A percentile compares a stretch with the other conserved stretches of the same genome.
These are phyloP conservation scores for Curvularia spicifera DNA, from an alignment of 2,329 filamentous ascomycete species.

Conservation along the genomic window DNA sequence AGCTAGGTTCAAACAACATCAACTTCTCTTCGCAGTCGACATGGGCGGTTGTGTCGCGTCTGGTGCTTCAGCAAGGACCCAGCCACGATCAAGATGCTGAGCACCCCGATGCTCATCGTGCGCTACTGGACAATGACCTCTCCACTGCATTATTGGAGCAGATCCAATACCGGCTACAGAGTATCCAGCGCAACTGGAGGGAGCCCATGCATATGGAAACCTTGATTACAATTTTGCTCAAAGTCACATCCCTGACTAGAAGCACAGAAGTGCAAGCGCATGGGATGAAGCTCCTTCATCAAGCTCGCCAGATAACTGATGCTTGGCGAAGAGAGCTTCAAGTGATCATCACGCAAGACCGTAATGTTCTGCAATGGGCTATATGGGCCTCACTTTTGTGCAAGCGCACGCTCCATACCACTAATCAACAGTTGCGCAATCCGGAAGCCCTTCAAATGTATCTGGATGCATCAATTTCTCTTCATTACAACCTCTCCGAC, in stretches of 20 bases:
- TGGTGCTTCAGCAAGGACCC: slow-evolving; percentile 65
- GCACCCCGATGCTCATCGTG: slow-evolving; percentile 55
- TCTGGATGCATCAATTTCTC: slow-evolving; percentile 50
- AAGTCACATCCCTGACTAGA: slow-evolving; percentile 45
- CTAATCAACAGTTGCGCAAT: background rate
- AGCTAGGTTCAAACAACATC: slow-evolving; percentile 61
- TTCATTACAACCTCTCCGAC: slow-evolving; percentile 57
- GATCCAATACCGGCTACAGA: slow-evolving; percentile 55
- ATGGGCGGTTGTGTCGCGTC: slow-evolving; percentile 57
- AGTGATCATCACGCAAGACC: slow-evolving; percentile 47
- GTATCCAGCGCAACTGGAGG: slow-evolving; percentile 63
- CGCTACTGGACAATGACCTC: slow-evolving; percentile 60
- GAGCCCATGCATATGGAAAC: slow-evolving; percentile 66
- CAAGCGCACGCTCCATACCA: slow-evolving; percentile 54
- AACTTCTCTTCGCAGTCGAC: slow-evolving; percentile 66
- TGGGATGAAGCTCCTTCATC: slow-evolving; percentile 46
- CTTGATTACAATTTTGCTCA: slow-evolving; percentile 59
- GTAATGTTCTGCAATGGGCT: slow-evolving; percentile 54
- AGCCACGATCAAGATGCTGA: slow-evolving; percentile 22
- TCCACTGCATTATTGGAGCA: slow-evolving; percentile 57
- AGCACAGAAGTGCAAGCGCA: slow-evolving; percentile 15
- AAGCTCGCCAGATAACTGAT: slow-evolving; percentile 53
- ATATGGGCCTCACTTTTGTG: slow-evolving; percentile 66
- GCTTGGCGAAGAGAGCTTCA: slow-evolving; percentile 61
- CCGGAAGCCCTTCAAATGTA: slow-evolving; percentile 35